Base-by-base conservation (phyloP, 768 basidiomycete species). In the Termitomyces sp. region DNA sequence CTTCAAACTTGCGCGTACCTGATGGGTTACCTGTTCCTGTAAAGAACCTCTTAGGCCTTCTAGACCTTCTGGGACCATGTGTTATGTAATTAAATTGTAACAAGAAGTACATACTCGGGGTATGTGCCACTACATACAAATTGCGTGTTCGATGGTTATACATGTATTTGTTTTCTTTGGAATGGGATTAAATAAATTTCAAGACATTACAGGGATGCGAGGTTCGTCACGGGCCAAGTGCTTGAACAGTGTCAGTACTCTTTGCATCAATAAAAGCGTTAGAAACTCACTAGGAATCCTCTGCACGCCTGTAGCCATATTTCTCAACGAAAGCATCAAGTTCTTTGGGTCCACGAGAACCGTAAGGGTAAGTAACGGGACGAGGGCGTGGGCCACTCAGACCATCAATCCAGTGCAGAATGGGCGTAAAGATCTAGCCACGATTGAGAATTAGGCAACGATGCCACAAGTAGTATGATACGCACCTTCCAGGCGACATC, bases 401-500 rank as follows among this genome's bases (percentile, higher is more conserved):
- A 12, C 92, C 91, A 14, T 97, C 95, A 70, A 96, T 96, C 94
- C 93, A 95, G 76, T 95, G 94, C 63, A 97, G 72, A 70, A 96
- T 90, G 22, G 92, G 94, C 24, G 93, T 94, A 77, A 94, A 94
- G 66, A 95, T 94, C 91, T 94, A 66, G 22, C 43, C 49, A 33
- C 20, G 24, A 48, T 47, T 16, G 6, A 28, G 16, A 43, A 12
- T 22, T 20, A 54, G 45, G 16, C 43, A 35, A 45, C 58, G 20
- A 63, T 57, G 16, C 28, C 6, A 14, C n/a, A 6, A n/a, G 10
- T 13, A 10, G 10, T n/a, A 38, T 20, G n/a, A 42, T 54, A 71
- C 81, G 48, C 50, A 91, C 92, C 87, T 96, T 97, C 96, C 96
- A 99, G 2, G 96, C 97, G 53, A 88, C 87, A 67, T 98, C 96